phyloP scores from a whole-genome alignment of 257 asterid species.

The Lithospermum erythrorhizon region DNA sequence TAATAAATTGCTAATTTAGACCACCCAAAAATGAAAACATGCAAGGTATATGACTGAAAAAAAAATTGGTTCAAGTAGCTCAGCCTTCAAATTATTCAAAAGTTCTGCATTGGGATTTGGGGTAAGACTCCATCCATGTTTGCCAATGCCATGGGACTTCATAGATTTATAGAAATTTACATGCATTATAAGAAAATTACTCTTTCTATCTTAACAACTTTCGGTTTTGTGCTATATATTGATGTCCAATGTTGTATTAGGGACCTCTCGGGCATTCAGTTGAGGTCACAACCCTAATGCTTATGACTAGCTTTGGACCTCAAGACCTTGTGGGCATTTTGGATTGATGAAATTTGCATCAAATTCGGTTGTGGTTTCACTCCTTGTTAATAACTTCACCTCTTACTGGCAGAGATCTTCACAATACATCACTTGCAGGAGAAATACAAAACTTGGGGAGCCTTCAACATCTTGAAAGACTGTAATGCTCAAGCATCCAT shows the following conservation, averaged over 20 bases:
- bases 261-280: slow-evolving; percentile 54
- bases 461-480: slow-evolving; percentile 70
- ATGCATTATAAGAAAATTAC: slow-evolving; percentile 13
- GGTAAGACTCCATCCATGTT: slow-evolving; percentile 88
- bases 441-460: slow-evolving; percentile 81
- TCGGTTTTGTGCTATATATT: not conserved
- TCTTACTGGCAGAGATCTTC: slow-evolving; percentile 61
- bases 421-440: slow-evolving; percentile 74
- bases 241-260: slow-evolving; percentile 23
- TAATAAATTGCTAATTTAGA: too few relatives aligned
- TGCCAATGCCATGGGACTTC: slow-evolving; percentile 87
- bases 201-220: not conserved
- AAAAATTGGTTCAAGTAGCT: slow-evolving; percentile 35
- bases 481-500: slow-evolving; percentile 26
- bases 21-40: not conserved
- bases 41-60: not conserved
- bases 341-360: not conserved
- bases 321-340: slow-evolving; percentile 55
- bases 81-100: slow-evolving; percentile 91
- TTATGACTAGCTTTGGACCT: slow-evolving; percentile 77
- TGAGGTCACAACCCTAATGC: slow-evolving; percentile 80
- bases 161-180: too few relatives aligned
- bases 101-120: slow-evolving; percentile 60
- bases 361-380: not conserved
- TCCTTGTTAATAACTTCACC: not conserved